A percentile compares a stretch with the other conserved stretches of the same genome.
Conservation (phyloP, 23 red algal species). For the Agarophyton chilense region DNA sequence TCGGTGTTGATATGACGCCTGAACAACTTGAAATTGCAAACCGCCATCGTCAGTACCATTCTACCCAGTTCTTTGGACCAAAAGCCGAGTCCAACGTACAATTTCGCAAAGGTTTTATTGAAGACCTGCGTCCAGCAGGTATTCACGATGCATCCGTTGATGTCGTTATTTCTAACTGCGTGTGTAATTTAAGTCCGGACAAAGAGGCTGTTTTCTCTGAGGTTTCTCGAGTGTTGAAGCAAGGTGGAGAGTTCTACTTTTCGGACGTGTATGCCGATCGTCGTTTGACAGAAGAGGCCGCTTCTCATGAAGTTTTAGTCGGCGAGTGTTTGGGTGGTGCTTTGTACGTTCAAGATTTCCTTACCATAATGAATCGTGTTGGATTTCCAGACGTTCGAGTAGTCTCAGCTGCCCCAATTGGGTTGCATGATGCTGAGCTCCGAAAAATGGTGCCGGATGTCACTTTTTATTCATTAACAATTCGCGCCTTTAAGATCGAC, state of each 20-base stretch:
- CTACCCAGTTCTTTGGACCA: constrained; percentile 68
- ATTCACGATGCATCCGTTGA: constrained; percentile 82
- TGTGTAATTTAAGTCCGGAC: constrained; percentile 81
- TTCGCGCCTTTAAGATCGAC: constrained; percentile 83
- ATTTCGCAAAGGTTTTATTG: constrained; percentile 80
- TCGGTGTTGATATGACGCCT: constrained; percentile 86
- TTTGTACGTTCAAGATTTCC: constrained; percentile 86
- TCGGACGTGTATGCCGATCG: constrained; percentile 88
- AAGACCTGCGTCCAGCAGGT: constrained; percentile 63
- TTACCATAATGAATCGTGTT: constrained; percentile 58
- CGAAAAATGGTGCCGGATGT: constrained; percentile 69
- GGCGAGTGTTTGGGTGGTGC: constrained; percentile 87
- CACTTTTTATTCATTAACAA: constrained; percentile 78
- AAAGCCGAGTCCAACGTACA: constrained; percentile 52
- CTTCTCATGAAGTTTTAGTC: constrained; percentile 59
- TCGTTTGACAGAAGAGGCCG: constrained; percentile 61
- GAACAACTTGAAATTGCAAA: constrained; percentile 81
- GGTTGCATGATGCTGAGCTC: constrained; percentile 35
- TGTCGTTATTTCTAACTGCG: constrained; percentile 89
- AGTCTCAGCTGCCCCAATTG: constrained; percentile 65
- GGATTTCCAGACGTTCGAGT: constrained; percentile 84
- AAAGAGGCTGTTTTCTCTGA: constrained; percentile 81
- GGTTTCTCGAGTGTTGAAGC: constrained; percentile 64
- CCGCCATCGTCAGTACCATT: constrained; percentile 64
- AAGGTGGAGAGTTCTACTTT: constrained; percentile 94